Evolutionary conservation across 345 rosid genomes (phyloP), one percentile per base, ranked within the genome.

Genomic region (Murraya koenigii): DNA sequence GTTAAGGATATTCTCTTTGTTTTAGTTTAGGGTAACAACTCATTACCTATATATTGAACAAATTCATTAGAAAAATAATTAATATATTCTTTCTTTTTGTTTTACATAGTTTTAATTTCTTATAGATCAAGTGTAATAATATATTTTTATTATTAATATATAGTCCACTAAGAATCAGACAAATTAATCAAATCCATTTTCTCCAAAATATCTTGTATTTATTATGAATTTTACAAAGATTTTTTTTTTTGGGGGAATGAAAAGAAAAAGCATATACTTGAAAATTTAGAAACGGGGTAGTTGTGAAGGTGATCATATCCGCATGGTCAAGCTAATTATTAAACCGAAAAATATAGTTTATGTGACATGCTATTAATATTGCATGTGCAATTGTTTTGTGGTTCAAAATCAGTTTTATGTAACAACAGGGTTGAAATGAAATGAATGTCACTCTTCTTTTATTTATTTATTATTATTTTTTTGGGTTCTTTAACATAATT

Each of bases 1-100:
- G 54, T 23, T 36, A 22, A 79, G 83, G 71, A 77, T 82, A 82
- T 82, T 80, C 87, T 85, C 52, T 71, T 71, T 75, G 76, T 62
- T 68, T 66, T 47, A 25, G 55, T 15, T 10, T 28, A 56, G 33
- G 61, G 59, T 1, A 32, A 63, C 66, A 63, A 30, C n/a, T 17
- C 66, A 63, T 63, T 62, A 28, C 66, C 39, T 9, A 1, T 1
- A 66, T 9, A 10, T 1, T 23, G 47, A 23, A 26, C 22, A 44
- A 33, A 13, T 28, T 4, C 39, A 41, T n/a, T 28, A 28, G 19
- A 44, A 23, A 5, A 23, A 11, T 38, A 26, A 47, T 30, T 39
- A 28, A 49, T 64, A 25, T 19, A 25, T 63, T 30, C n/a, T 58
- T n/a, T 5, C n/a, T 0, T 30, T 30, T 32, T 14, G 6, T 7